Evolutionary conservation across 1,139 yeast genomes (phyloP).

Genomic region (Geotrichum phurueaensis): DNA sequence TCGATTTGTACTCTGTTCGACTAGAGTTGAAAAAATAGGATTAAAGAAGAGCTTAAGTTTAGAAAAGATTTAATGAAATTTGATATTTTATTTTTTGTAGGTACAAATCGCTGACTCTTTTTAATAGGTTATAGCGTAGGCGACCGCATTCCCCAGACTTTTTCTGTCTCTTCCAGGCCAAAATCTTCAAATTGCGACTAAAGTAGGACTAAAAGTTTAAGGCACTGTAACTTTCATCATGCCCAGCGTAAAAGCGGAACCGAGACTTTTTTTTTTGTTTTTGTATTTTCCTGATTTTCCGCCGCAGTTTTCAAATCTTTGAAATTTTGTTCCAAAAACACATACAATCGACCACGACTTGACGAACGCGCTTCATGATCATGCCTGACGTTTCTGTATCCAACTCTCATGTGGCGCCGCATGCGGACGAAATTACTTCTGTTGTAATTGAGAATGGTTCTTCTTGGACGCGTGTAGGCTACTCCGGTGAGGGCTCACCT

Average conservation of each 20-base stretch:
- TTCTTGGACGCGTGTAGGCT: constrained; percentile 75
- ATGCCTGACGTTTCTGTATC: constrained; percentile 15
- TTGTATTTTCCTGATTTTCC: background rate
- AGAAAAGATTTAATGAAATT: background rate
- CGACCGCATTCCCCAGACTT: background rate
- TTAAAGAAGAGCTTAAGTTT: background rate
- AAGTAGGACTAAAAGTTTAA: too few relatives aligned
- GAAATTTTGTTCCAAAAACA: background rate
- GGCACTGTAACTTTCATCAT: background rate
- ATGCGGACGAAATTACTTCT: constrained; percentile 54
- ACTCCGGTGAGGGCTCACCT: constrained; percentile 90
- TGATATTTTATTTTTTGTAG: background rate
- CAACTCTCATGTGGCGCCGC: constrained; percentile 15
- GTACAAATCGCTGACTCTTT: background rate
- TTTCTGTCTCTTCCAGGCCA: background rate
- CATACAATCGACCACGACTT: background rate
- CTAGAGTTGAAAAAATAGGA: background rate
- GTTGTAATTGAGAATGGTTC: constrained; percentile 94
- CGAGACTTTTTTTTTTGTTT: background rate
- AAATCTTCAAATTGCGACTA: background rate
- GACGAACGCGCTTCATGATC: background rate
- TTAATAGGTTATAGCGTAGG: background rate
- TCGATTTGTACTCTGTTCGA: background rate
- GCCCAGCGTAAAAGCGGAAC: background rate
- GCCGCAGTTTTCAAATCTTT: background rate